Conservation (phyloP, 2,329 filamentous ascomycete species). For the Aspergillus aculeatus region DNA sequence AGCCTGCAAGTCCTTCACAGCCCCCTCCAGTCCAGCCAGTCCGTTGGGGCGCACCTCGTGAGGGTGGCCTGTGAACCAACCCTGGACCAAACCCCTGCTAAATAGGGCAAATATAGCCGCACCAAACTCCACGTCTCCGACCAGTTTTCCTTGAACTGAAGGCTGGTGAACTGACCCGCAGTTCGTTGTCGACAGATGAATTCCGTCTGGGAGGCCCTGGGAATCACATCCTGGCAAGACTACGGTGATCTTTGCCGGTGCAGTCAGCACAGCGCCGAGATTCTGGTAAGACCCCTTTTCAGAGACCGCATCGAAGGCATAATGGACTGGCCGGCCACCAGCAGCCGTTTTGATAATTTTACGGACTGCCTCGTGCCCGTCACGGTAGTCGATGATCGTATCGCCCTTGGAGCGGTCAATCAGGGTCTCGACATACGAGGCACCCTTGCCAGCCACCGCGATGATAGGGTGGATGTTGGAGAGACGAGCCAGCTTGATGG, state of each 20-base stretch:
- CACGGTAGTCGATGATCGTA: conserved; percentile 59
- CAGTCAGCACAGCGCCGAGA: conserved; percentile 46
- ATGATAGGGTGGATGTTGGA: conserved; percentile 63
- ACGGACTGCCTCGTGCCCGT: conserved; percentile 54
- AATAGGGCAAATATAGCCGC: conserved; percentile 48
- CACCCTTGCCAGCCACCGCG: conserved; percentile 55
- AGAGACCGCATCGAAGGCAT: conserved; percentile 58
- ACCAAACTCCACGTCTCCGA: conserved; percentile 38
- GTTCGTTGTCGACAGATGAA: conserved; percentile 41
- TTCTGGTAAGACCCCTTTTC: conserved; percentile 53
- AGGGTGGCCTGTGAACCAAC: conserved; percentile 53
- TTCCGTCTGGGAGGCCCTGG: conserved; percentile 35
- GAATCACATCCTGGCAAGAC: conserved; percentile 48
- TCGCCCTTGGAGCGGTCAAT: conserved; percentile 57
- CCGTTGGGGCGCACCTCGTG: conserved; percentile 54
- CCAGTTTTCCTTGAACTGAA: conserved; percentile 7
- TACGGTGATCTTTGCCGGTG: conserved; percentile 39
- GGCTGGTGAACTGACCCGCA: conserved; percentile 31
- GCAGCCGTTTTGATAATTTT: conserved; percentile 38
- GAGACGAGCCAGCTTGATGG: conserved; percentile 55
- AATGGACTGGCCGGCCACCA: conserved; percentile 41
- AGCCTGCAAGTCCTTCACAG: conserved; percentile 55
- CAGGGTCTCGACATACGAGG: conserved; percentile 51
- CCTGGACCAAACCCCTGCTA: conserved; percentile 47
- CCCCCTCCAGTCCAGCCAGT: conserved; percentile 54